Base-by-base conservation (phyloP, 192 early-diverging fungal species). In the Chytriomyces sp. region DNA sequence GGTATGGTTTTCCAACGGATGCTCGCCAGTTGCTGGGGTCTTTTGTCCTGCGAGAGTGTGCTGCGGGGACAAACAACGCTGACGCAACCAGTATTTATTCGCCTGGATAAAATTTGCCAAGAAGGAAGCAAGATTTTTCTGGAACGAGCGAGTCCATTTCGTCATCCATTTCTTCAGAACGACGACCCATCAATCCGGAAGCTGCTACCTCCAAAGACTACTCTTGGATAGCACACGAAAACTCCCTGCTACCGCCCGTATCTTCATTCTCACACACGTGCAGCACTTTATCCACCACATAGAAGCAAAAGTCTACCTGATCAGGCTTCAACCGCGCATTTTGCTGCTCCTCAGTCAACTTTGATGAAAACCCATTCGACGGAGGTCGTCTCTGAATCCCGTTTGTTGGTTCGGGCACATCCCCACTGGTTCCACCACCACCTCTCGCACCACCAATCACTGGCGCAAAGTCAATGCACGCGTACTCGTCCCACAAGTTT, bases 231-330 rank as follows among this genome's bases (percentile, higher is more conserved):
- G 53, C 63, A 13, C 63, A 64, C 13, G 63, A 64, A 64, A 64
- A 64, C 35, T 20, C 63, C 63, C 0, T 13, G 13, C 2, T 28
- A 13, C 35, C 23, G 20, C 63, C 63, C 11, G 20, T 73, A 18
- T 60, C 71, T 16, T 73, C 45, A 47, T 78, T 77, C 28, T 50
- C 7, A 35, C 82, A 82, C 10, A 87, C 84, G 44, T 73, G 28
- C 47, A 85, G 20, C 20, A 84, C 82, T 16, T 82, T 78, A 47
- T 86, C 80, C 13, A 84, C 81, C 13, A 67, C 28, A 64, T 83
- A 85, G 53, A 87, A 82, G n/a, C 73, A 61, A 20, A 87, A 64
- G 64, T 87, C 86, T 2, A 84, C 76, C 8, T 79, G 47, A 5
- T 49, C 70, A 5, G 81, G 68, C 46, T 77, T 61, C 20, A 84